A percentile compares a stretch with the other conserved stretches of the same genome.
Evolutionary conservation across 2,329 filamentous ascomycete species (phyloP).

Genomic region (Paecilomyces dactylethromorphus): DNA sequence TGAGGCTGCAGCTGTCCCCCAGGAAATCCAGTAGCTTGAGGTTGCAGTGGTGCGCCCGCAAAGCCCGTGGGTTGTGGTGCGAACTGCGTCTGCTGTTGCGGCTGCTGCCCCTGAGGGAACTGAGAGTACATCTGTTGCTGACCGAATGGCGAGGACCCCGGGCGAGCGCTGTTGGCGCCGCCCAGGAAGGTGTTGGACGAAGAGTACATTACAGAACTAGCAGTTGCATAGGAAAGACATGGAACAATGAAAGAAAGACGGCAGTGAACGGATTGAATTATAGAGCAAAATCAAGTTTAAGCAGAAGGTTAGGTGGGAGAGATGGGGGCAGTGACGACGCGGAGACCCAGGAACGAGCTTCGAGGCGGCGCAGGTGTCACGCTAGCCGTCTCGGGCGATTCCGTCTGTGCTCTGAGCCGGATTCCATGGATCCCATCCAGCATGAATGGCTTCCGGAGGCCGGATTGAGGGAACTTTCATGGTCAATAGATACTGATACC

Average conservation of each 20-base stretch:
- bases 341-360: conserved; percentile 13
- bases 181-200: conserved; percentile 81
- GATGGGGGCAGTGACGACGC: conserved; percentile 12
- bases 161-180: conserved; percentile 67
- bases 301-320: conserved; percentile 5
- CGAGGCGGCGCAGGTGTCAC: conserved; percentile 16
- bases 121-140: conserved; percentile 45
- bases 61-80: conserved; percentile 51
- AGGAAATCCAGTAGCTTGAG: conserved; percentile 63
- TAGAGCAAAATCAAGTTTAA: conserved; percentile 3
- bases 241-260: conserved; percentile 15
- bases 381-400: conserved; percentile 1
- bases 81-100: conserved; percentile 50
- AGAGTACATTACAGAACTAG: conserved; percentile 66
- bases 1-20: conserved; percentile 40
- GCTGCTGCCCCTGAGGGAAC: conserved; percentile 39
- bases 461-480: too few species aligned
- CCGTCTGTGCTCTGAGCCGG: neutral
- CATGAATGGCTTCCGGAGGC: too few species aligned
- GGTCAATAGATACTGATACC: too few species aligned
- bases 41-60: conserved; percentile 50
- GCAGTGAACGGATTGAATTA: conserved; percentile 10
- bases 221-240: conserved; percentile 19
- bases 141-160: conserved; percentile 53
- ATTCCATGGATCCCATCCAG: too few species aligned